Evolutionary conservation across 495 filamentous ascomycete genomes (phyloP), one percentile per base, ranked within the genome.

Genomic region (Wilcoxina mikolae): DNA sequence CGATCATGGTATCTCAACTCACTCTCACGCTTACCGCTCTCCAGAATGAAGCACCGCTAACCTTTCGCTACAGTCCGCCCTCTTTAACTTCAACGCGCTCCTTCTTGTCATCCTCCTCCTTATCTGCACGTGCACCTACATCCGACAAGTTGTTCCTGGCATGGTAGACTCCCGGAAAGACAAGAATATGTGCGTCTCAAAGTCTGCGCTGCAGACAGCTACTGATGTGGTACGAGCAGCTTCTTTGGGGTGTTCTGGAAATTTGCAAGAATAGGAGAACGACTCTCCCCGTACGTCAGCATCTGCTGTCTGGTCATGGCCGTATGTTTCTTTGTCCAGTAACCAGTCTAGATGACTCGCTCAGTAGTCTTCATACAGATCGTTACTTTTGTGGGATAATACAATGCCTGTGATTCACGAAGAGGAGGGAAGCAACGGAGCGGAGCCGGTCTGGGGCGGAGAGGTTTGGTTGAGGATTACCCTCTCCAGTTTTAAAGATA

Each of bases 61-160:
- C 33, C 31, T 1, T 25, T 10, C 28, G 3, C 23, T 7, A 45
- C 54, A 95, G 91, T 82, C 90, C 57, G 91, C 93, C 26, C 81
- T 98, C 58, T 96, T 98, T 80, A 95, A 96, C 72, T 95, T 98
- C 75, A 85, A 93, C 66, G 87, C 85, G 50, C 80, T 95, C 54
- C 76, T 98, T 39, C 78, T 95, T 60, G 87, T 94, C 62, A 81
- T 98, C 62, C 80, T 96, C 42, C 84, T 98, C 61, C 78, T 90
- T 56, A 91, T 98, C 65, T 98, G 91, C 73, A 95, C 91, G 28
- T 87, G 83, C 69, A 77, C 91, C 44, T 94, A 96, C 73, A 78
- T 85, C 35, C 91, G 96, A 72, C 82, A 83, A 58, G 77, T 90
- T 49, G 84, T 94, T 68, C 91, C 91, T 0, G 82, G 83, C 4